These are phyloP conservation scores for Nitzschia sp. DNA, from an alignment of 108 stramenopile species.

Conservation along the genomic window DNA sequence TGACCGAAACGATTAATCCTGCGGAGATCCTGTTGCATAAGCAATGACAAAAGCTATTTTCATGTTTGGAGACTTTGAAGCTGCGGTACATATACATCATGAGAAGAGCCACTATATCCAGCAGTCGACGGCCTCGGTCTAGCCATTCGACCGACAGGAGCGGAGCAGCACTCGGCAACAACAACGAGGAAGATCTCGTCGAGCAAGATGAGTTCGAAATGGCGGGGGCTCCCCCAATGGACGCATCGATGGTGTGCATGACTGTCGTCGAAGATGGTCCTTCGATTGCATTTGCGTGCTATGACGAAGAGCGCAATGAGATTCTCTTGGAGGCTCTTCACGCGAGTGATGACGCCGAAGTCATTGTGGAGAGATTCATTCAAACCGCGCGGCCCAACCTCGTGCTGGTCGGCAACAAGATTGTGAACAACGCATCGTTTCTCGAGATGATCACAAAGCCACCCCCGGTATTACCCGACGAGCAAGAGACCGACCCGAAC, in stretches of 20 bases:
- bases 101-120: background rate
- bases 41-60: too few species aligned
- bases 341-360: conserved; percentile 48
- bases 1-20: too few species aligned
- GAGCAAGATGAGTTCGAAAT: background rate
- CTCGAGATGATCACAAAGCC: conserved; percentile 33
- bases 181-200: background rate
- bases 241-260: conserved; percentile 56
- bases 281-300: conserved; percentile 74
- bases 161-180: background rate
- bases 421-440: conserved; percentile 34
- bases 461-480: conserved; percentile 2
- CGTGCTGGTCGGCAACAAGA: conserved; percentile 47
- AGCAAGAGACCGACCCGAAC: background rate
- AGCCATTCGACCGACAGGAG: background rate
- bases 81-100: too few species aligned
- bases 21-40: too few species aligned
- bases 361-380: conserved; percentile 53
- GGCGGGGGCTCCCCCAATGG: conserved; percentile 25
- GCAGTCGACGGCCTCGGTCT: background rate
- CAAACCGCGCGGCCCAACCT: conserved; percentile 58
- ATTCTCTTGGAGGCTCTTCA: conserved; percentile 62
- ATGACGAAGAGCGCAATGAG: conserved; percentile 71
- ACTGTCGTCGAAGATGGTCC: conserved; percentile 65
- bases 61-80: too few species aligned